Percentiles rank a stretch among this genome's conserved stretches.
phyloP scores from a whole-genome alignment of 208 protist species.

The Trypanosoma boissoni region DNA sequence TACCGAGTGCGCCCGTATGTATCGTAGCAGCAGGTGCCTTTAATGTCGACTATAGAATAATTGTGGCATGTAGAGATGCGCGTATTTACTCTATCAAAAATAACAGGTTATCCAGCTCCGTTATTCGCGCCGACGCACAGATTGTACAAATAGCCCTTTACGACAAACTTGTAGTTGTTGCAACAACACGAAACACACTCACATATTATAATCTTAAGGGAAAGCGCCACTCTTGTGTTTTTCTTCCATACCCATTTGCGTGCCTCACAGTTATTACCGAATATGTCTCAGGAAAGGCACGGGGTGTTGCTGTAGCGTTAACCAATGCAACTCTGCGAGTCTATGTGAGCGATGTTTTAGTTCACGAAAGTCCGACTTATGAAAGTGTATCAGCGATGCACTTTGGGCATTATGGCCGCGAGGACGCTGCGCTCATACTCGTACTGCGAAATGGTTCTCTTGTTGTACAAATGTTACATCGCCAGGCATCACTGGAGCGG shows the following conservation, averaged over 20 bases:
- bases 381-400: conserved; percentile 83
- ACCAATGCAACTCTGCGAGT: conserved; percentile 90
- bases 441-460: conserved; percentile 88
- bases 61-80: conserved; percentile 90
- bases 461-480: conserved; percentile 91
- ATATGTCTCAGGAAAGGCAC: conserved; percentile 44
- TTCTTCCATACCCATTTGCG: conserved; percentile 67
- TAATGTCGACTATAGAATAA: conserved; percentile 90
- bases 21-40: conserved; percentile 71
- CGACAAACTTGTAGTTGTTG: conserved; percentile 86
- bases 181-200: conserved; percentile 84
- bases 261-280: conserved; percentile 73
- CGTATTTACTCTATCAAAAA: conserved; percentile 93
- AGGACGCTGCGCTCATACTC: conserved; percentile 86
- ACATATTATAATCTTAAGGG: conserved; percentile 91
- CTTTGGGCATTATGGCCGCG: conserved; percentile 91
- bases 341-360: conserved; percentile 84
- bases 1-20: conserved; percentile 70
- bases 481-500: conserved; percentile 60
- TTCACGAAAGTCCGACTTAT: conserved; percentile 76
- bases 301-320: conserved; percentile 87
- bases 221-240: conserved; percentile 74
- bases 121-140: conserved; percentile 89
- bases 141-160: conserved; percentile 78
- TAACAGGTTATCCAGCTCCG: conserved; percentile 57